Base-by-base conservation (phyloP, 2,329 filamentous ascomycete species). In the Exophiala spinifera region DNA sequence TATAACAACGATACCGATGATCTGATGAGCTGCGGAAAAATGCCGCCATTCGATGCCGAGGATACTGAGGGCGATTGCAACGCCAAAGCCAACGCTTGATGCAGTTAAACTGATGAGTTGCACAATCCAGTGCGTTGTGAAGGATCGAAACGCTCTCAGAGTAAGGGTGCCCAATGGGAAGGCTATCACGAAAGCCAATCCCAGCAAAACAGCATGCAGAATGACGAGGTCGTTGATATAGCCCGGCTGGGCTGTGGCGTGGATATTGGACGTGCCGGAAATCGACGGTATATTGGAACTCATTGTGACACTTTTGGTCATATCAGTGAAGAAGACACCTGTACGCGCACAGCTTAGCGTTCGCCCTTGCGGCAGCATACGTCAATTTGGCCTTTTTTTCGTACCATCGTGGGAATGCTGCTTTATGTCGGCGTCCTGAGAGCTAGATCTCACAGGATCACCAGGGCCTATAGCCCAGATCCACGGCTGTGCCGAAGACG, bases 1-100 rank as follows among this genome's bases (percentile, higher is more conserved):
- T 28, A 71, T 58, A 25, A 72, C 53, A 31, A 74, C 31, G 33
- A 77, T 67, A 20, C 75, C 74, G 48, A 76, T 55, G 59, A 77
- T 67, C 57, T 78, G 76, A 63, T 78, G 76, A 2, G 71, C 64
- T 3, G 72, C 69, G 56, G 59, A 67, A 67, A 70, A 76, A 46
- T 61, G 39, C 51, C 71, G 70, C 43, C 72, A 74, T 68, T 76
- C 60, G 37, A 33, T 61, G 49, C 57, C 60, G 53, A 61, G 61
- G 10, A 59, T 63, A 23, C 70, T 72, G 7, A 73, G 67, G 7
- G 67, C 66, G 14, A 76, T 70, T 1, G 72, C 75, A 0, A 75
- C 56, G 0, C 57, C 67, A 21, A 74, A 71, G 0, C 70, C 69
- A 1, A 72, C 60, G 1, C 71, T 36, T 3, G 73, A 64, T 14